These are phyloP conservation scores for Mitosporidium daphniae DNA, from an alignment of 371 early-diverging fungal species.

Conservation along the genomic window DNA sequence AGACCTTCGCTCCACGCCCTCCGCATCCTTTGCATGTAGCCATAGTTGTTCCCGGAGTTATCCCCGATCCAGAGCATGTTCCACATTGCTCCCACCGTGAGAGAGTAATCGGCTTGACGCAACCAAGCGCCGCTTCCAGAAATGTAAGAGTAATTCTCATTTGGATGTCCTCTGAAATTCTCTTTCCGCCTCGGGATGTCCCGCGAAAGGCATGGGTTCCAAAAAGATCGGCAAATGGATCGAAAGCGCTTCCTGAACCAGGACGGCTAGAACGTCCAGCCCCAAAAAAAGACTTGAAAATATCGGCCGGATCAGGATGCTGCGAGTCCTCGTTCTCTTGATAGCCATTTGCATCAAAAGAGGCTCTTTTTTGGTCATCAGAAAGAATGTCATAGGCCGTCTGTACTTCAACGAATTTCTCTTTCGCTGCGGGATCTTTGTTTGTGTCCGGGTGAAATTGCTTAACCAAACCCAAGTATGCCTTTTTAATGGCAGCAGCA, in stretches of 20 bases:
- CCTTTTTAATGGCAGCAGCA: constrained; percentile 51
- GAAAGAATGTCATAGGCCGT: constrained; percentile 67
- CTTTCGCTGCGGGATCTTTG: constrained; percentile 42
- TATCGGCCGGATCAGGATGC: constrained; percentile 16
- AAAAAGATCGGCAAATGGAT: constrained; percentile 7
- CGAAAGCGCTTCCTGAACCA: constrained; percentile 5
- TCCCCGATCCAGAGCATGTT: constrained; percentile 33
- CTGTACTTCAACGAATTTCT: constrained; percentile 70
- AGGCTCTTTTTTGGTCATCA: constrained; percentile 42
- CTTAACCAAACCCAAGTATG: constrained; percentile 52
- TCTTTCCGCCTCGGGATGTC: too few relatives aligned
- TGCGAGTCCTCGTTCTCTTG: constrained; percentile 19
- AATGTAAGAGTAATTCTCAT: constrained; percentile 20
- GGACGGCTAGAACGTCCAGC: constrained; percentile 13
- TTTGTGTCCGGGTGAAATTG: constrained; percentile 79
- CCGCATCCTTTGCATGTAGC: constrained; percentile 26
- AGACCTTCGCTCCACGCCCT: constrained; percentile 30
- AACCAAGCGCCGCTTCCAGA: constrained; percentile 51
- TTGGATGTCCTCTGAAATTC: constrained; percentile 3
- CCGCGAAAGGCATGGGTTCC: too few relatives aligned
- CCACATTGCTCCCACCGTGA: constrained; percentile 21
- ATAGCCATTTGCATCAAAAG: constrained; percentile 58
- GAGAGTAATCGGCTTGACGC: constrained; percentile 17
- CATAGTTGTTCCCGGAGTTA: constrained; percentile 24
- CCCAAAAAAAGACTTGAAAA: constrained; percentile 26